phyloP scores from a whole-genome alignment of 345 rosid genomes.

The Citrus unshiu region DNA sequence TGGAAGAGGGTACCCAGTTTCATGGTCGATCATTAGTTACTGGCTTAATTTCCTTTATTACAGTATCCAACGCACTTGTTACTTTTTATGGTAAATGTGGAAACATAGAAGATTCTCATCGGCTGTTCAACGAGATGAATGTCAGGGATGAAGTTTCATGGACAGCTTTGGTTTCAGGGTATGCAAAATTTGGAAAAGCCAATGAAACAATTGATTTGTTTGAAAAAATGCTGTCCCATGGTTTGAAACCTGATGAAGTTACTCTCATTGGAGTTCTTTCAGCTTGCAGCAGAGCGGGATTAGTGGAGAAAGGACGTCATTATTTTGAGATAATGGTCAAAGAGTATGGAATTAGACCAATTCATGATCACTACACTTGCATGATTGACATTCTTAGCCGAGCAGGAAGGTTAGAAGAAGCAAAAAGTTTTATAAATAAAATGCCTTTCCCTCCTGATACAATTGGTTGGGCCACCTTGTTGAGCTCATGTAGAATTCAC shows the following conservation, averaged over 20 bases:
- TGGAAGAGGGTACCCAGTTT: conserved; percentile 90
- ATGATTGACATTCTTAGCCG: conserved; percentile 92
- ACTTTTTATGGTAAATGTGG: conserved; percentile 94
- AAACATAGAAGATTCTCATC: conserved; percentile 52
- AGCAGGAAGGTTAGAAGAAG: conserved; percentile 83
- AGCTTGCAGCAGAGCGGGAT: conserved; percentile 92
- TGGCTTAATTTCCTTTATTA: conserved; percentile 54
- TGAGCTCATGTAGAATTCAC: conserved; percentile 75
- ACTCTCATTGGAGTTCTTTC: conserved; percentile 82
- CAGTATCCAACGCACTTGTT: conserved; percentile 84
- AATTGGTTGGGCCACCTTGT: conserved; percentile 82
- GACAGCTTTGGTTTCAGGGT: conserved; percentile 87
- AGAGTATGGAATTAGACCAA: conserved; percentile 56
- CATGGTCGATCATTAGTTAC: conserved; percentile 65
- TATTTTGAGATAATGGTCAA: conserved; percentile 67
- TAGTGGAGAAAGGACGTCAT: conserved; percentile 67
- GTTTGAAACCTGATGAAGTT: conserved; percentile 83
- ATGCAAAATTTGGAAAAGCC: conserved; percentile 89
- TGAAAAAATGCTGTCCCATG: conserved; percentile 62
- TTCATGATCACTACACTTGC: conserved; percentile 75
- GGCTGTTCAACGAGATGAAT: conserved; percentile 69
- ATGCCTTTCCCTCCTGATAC: conserved; percentile 87
- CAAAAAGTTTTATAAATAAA: conserved; percentile 54
- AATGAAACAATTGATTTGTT: conserved; percentile 66
- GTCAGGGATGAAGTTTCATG: conserved; percentile 80